Base-by-base conservation (phyloP, 1,284 basidiomycete species). In the Marasmius sp. region DNA sequence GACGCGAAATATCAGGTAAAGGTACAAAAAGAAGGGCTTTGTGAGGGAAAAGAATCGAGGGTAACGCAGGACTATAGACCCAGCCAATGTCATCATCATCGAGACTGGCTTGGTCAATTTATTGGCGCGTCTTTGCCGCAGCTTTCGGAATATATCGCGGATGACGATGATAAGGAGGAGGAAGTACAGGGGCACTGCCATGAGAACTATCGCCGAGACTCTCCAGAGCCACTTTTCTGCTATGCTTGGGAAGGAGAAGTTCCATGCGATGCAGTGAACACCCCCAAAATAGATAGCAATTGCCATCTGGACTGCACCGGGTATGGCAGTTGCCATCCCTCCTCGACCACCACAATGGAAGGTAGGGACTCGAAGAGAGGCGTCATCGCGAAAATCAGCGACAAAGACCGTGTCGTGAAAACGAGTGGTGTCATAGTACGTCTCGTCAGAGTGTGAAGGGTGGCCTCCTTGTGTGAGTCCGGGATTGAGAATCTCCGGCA, bases 211-310 rank as follows among this genome's bases (percentile, higher is more conserved):
- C 6, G 68, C 55, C 22, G 51, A 53, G 8, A 57, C 37, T 22
- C 63, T 58, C 68, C 69, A 70, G 8, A 69, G 16, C 43, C 58
- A 39, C 39, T 57, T 47, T 41, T 70, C 69, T 2, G 10, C 27
- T n/a, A 10, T 2, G 8, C 62, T 52, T 1, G 67, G 64, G 55
- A 70, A 70, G 7, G 20, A 20, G 20, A 60, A 56, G 14, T 52
- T 57, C 69, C 69, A 70, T 14, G 64, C 67, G 12, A 62, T 45
- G 47, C 68, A 69, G 53, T 70, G 64, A 14, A 70, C 61, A 2
- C 61, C 64, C 20, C 69, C 69, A 33, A 70, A 69, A 9, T 64
- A 52, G 12, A 61, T 54, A 7, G 64, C 60, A 33, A 51, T 27
- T 22, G 39, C 22, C 38, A 43, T 27, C 39, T 41, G 20, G 8